Percentiles rank a stretch among this genome's conserved stretches.
phyloP scores from a whole-genome alignment of 2,329 filamentous ascomycete genomes.

The Bipolaris sorokiniana region DNA sequence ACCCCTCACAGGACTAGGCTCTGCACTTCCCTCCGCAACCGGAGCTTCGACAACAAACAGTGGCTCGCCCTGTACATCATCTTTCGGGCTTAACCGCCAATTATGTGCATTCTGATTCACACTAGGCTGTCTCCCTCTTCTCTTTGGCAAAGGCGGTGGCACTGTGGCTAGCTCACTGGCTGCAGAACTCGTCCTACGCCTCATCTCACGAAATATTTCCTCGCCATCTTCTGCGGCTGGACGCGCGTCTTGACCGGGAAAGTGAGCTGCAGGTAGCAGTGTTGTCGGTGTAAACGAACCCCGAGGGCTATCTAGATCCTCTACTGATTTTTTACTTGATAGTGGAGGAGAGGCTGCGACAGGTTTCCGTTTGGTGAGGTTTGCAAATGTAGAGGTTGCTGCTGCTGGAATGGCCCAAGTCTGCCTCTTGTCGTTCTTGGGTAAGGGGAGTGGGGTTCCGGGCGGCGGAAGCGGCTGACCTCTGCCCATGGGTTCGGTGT shows the following conservation, averaged over 20 bases:
- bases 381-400: slow-evolving; percentile 38
- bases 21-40: slow-evolving; percentile 8
- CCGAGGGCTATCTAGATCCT: slow-evolving; percentile 15
- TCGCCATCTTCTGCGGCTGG: slow-evolving; percentile 9
- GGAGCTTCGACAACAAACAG: slow-evolving; percentile 44
- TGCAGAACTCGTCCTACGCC: slow-evolving; percentile 13
- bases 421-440: slow-evolving; percentile 61
- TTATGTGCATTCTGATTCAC: slow-evolving; percentile 19
- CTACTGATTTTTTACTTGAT: slow-evolving; percentile 12
- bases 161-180: slow-evolving; percentile 14
- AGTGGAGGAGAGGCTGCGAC: slow-evolving; percentile 39
- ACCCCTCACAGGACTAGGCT: slow-evolving; percentile 1
- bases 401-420: slow-evolving; percentile 58
- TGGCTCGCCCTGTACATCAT: slow-evolving; percentile 19
- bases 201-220: slow-evolving; percentile 20
- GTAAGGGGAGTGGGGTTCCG: slow-evolving; percentile 76
- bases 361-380: slow-evolving; percentile 68
- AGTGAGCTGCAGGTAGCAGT: slow-evolving; percentile 10
- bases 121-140: slow-evolving; percentile 48
- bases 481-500: slow-evolving; percentile 76
- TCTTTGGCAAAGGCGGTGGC: slow-evolving; percentile 58
- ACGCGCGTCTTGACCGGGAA: slow-evolving; percentile 8
- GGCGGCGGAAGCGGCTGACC: slow-evolving; percentile 82
- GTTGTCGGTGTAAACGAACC: slow-evolving; percentile 9
- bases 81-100: slow-evolving; percentile 8